Conservation (phyloP, 202 grass and related monocot genomes). For the Hordeum pubiflorum region DNA sequence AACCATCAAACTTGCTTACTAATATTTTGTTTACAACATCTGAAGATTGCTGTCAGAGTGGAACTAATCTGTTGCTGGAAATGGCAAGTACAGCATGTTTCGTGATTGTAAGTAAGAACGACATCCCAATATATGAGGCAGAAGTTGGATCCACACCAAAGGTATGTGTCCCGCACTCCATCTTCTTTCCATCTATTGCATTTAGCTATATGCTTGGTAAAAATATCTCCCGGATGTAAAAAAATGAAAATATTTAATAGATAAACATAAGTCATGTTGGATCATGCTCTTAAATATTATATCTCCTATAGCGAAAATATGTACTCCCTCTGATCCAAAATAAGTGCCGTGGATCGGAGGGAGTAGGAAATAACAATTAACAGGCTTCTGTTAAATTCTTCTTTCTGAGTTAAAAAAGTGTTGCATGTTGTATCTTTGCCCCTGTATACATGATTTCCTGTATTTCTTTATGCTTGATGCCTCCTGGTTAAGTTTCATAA, state of each 20-base stretch:
- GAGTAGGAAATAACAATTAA: background rate
- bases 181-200: constrained; percentile 22
- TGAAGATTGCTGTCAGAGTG: constrained; percentile 1
- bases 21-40: background rate
- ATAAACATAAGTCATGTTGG: background rate
- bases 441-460: background rate
- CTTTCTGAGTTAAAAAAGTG: background rate
- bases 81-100: constrained; percentile 92
- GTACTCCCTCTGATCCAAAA: background rate
- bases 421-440: background rate
- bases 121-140: constrained; percentile 85
- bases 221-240: background rate
- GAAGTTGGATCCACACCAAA: constrained; percentile 70
- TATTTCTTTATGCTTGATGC: background rate
- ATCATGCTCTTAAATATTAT: background rate
- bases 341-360: too few species aligned
- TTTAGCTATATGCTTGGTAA: background rate
- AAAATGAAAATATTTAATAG: background rate
- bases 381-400: background rate
- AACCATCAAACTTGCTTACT: background rate
- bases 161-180: constrained; percentile 18
- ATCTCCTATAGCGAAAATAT: background rate
- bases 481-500: background rate
- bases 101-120: constrained; percentile 78
- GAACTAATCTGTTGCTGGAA: constrained; percentile 15